These are phyloP conservation scores for Pythium aristosporum DNA, from an alignment of 352 stramenopile species.

Conservation along the genomic window DNA sequence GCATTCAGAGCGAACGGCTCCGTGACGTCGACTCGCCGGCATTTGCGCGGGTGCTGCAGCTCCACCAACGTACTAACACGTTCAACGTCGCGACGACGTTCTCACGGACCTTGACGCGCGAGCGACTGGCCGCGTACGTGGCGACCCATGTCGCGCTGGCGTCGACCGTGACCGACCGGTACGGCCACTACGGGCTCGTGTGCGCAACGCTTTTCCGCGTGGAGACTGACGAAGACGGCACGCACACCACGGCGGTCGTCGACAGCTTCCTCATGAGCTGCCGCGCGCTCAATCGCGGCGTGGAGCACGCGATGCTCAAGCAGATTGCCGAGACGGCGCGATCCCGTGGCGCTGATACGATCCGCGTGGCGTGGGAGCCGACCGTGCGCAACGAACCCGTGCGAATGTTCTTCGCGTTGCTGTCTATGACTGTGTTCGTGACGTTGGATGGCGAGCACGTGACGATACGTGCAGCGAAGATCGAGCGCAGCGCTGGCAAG, in stretches of 20 bases:
- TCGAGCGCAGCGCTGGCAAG: neutral
- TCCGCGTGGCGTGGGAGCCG: slow-evolving; percentile 47
- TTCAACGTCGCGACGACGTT: slow-evolving; percentile 68
- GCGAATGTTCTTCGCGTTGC: slow-evolving; percentile 46
- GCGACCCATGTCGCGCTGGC: slow-evolving; percentile 38
- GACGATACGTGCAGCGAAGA: slow-evolving; percentile 14
- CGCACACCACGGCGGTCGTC: slow-evolving; percentile 14
- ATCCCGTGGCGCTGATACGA: neutral
- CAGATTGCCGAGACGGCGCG: slow-evolving; percentile 41
- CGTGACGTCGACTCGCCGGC: neutral
- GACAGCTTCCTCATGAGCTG: slow-evolving; percentile 76
- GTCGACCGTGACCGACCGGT: slow-evolving; percentile 67
- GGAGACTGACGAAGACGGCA: neutral
- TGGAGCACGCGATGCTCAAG: slow-evolving; percentile 67
- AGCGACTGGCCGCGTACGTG: slow-evolving; percentile 32
- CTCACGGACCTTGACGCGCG: slow-evolving; percentile 37
- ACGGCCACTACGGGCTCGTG: slow-evolving; percentile 76
- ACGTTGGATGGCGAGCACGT: neutral
- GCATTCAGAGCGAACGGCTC: slow-evolving; percentile 62
- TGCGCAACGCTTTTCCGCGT: slow-evolving; percentile 40
- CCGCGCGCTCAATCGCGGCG: slow-evolving; percentile 61
- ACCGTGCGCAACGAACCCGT: slow-evolving; percentile 67
- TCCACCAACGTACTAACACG: slow-evolving; percentile 73
- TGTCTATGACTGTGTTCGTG: slow-evolving; percentile 23
- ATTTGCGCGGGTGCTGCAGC: slow-evolving; percentile 51